Percentiles rank a stretch among this genome's conserved stretches.
phyloP scores from a whole-genome alignment of 2,329 filamentous ascomycete genomes.

The Alternaria longipes region DNA sequence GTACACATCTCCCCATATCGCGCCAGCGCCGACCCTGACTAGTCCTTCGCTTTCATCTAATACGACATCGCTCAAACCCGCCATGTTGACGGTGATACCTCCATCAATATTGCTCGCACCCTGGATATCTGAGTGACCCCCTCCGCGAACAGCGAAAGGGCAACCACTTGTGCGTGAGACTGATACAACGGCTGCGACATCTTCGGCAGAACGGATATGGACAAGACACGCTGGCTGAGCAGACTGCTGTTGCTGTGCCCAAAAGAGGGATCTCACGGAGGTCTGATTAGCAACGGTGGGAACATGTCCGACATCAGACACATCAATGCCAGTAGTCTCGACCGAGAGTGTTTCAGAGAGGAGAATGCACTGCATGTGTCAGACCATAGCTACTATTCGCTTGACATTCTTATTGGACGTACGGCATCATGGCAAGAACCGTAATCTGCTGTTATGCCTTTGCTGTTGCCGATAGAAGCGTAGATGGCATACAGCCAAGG shows the following conservation, averaged over 20 bases:
- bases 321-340: not conserved
- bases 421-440: not conserved
- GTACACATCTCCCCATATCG: constrained; percentile 46
- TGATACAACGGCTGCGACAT: not conserved
- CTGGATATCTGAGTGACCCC: constrained; percentile 28
- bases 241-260: constrained; percentile 3
- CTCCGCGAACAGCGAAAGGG: constrained; percentile 34
- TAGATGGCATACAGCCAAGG: constrained; percentile 1
- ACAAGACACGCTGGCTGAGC: not conserved
- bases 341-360: constrained; percentile 1
- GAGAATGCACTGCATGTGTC: not conserved
- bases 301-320: not conserved
- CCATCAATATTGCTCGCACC: constrained; percentile 30
- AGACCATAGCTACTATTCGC: not conserved
- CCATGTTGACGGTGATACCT: constrained; percentile 31
- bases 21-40: constrained; percentile 26
- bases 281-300: not conserved
- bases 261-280: not conserved
- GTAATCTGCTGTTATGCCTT: constrained; percentile 5
- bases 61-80: constrained; percentile 12
- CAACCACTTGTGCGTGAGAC: not conserved
- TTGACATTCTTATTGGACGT: not conserved
- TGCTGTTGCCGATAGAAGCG: constrained; percentile 3
- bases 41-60: constrained; percentile 9
- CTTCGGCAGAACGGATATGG: not conserved